Base-by-base conservation (phyloP, 768 basidiomycete genomes). In the Boletus rubescentipes region DNA sequence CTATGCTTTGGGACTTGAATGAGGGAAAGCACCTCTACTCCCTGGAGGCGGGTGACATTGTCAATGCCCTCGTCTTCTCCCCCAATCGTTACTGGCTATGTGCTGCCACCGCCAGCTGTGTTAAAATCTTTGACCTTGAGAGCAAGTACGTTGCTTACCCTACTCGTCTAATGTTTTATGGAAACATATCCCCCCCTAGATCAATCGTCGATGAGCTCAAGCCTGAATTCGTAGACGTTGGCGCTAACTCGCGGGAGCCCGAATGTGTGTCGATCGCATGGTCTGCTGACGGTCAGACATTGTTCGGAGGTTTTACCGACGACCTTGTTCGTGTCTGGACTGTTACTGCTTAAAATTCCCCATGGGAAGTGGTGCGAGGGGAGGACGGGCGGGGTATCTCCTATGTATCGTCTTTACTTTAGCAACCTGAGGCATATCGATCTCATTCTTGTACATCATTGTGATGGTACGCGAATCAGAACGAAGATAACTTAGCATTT, bases 11-110 rank as follows among this genome's bases (percentile, higher is more conserved):
- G 97, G 97, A 99, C 73, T 79, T 99, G 67, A 98, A 98, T 78
- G 97, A 98, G 82, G 95, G 94, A 82, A 98, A 98, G 80, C 97
- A 98, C 83, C 87, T 99, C 68, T 99, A 99, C 84, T 98, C 94
- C 49, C 89, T 99, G 55, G 97, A 99, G 75, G 97, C 97, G 44
- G 95, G 95, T 56, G 93, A 99, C 72, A 79, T 94, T 63, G 95
- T 99, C 84, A 98, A 99, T 72, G 94, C 97, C 57, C 90, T 99
- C 62, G 97, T 98, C 72, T 99, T 99, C 84, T 95, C 93, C 15
- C 97, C 97, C 56, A 99, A 99, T 84, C 89, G 96, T 54, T 99
- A 99, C 89, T 99, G 97, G 97, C 80, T 99, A 61, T 99, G 97
- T 72, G 97, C 97, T 65, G 97, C 97, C 60, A 98, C 97, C 60